Conservation (phyloP, 2,329 filamentous ascomycete genomes). For the Colletotrichum sp. region DNA sequence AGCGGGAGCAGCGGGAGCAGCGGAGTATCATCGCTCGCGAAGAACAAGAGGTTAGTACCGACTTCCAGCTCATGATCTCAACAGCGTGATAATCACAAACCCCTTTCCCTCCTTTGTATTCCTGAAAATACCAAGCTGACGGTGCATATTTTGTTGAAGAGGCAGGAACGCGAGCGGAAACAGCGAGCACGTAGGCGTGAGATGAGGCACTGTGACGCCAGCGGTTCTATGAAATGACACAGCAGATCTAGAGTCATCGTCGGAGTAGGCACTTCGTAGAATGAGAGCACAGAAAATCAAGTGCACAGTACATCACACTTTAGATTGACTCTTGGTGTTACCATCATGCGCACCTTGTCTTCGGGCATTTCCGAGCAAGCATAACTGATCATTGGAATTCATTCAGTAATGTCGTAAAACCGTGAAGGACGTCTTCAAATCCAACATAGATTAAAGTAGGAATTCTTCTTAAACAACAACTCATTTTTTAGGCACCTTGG, state of each 20-base stretch:
- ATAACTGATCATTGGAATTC: background rate
- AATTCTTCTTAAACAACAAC: background rate
- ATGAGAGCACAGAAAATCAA: background rate
- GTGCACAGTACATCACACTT: accelerated
- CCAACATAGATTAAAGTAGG: no score
- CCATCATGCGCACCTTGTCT: background rate
- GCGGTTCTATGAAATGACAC: background rate
- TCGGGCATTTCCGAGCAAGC: background rate
- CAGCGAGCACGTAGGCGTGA: background rate
- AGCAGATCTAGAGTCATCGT: background rate
- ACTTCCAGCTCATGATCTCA: background rate
- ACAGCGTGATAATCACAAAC: background rate
- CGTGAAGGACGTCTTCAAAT: background rate
- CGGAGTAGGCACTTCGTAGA: background rate
- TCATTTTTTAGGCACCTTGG: background rate
- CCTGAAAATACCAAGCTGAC: background rate
- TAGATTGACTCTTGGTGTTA: background rate
- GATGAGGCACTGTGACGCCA: background rate
- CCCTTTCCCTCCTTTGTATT: background rate
- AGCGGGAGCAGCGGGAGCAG: background rate
- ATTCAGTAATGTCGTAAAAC: background rate
- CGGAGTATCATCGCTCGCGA: background rate
- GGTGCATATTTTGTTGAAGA: background rate
- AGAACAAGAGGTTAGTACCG: background rate
- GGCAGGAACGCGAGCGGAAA: background rate